phyloP scores from a whole-genome alignment of 1,139 yeast genomes.

The Yamadazyma spencermartinsiae region DNA sequence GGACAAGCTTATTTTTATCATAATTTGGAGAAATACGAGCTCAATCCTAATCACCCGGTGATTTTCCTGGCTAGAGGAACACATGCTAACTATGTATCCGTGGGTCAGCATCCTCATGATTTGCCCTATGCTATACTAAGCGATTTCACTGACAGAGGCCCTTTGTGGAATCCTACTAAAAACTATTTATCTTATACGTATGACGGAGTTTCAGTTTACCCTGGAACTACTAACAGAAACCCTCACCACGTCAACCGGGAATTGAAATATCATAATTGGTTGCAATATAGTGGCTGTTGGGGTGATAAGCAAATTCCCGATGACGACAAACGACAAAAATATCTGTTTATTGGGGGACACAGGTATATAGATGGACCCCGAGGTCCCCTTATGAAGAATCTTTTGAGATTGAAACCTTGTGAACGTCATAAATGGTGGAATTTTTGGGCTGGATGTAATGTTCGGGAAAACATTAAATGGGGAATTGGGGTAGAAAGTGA shows the following conservation, averaged over 20 bases:
- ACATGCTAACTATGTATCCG: slow-evolving; percentile 95
- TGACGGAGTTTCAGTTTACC: slow-evolving; percentile 53
- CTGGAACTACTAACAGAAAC: slow-evolving; percentile 43
- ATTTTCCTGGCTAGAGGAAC: slow-evolving; percentile 93
- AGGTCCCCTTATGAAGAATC: slow-evolving; percentile 83
- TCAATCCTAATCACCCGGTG: slow-evolving; percentile 57
- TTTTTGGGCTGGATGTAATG: slow-evolving; percentile 73
- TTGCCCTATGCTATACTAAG: slow-evolving; percentile 86
- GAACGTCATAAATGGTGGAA: slow-evolving; percentile 89
- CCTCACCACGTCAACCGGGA: slow-evolving; percentile 57
- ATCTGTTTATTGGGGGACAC: slow-evolving; percentile 84
- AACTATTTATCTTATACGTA: slow-evolving; percentile 81
- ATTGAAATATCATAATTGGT: slow-evolving; percentile 71
- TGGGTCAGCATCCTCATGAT: slow-evolving; percentile 95
- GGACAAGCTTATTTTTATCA: slow-evolving; percentile 85
- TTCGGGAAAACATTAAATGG: slow-evolving; percentile 69
- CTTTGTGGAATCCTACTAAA: slow-evolving; percentile 88
- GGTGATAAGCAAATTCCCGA: slow-evolving; percentile 75
- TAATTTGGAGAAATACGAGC: slow-evolving; percentile 68
- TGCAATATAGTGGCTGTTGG: slow-evolving; percentile 82
- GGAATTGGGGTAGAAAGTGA: slow-evolving; percentile 91
- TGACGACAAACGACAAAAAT: slow-evolving; percentile 73
- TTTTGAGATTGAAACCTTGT: slow-evolving; percentile 69
- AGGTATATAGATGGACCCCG: slow-evolving; percentile 87
- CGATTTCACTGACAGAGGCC: slow-evolving; percentile 94